These are phyloP conservation scores for Aegilops umbellulata DNA, from an alignment of 176 grass and related monocot genomes.

Conservation along the genomic window DNA sequence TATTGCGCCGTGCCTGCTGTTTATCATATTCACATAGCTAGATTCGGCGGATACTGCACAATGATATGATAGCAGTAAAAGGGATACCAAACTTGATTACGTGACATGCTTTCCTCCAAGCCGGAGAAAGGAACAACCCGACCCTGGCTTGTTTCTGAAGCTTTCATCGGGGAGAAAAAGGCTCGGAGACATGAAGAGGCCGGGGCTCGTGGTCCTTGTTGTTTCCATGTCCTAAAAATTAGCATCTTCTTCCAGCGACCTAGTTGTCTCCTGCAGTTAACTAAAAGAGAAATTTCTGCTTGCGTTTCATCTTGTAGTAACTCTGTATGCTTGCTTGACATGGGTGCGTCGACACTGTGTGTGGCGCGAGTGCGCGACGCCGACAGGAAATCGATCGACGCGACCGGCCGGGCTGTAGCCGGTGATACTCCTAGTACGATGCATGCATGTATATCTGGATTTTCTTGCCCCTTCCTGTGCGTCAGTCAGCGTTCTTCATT, in stretches of 20 bases:
- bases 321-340: background rate
- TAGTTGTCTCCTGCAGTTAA: background rate
- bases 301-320: background rate
- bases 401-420: background rate
- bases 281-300: background rate
- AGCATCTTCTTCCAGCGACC: background rate
- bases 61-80: background rate
- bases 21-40: background rate
- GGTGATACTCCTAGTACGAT: background rate
- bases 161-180: conserved; percentile 5
- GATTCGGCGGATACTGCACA: background rate
- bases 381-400: background rate
- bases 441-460: background rate
- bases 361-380: no score
- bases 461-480: background rate
- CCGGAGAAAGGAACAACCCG: conserved; percentile 36
- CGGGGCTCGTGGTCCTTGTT: conserved; percentile 14
- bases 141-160: conserved; percentile 36
- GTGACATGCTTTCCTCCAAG: conserved; percentile 45
- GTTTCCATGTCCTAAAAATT: background rate
- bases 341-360: background rate
- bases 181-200: background rate
- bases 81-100: conserved; percentile 34
- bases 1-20: background rate
- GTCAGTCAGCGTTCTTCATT: background rate